phyloP scores from a whole-genome alignment of 805 yeast genomes.

The Debaryomyces tyrocola region DNA sequence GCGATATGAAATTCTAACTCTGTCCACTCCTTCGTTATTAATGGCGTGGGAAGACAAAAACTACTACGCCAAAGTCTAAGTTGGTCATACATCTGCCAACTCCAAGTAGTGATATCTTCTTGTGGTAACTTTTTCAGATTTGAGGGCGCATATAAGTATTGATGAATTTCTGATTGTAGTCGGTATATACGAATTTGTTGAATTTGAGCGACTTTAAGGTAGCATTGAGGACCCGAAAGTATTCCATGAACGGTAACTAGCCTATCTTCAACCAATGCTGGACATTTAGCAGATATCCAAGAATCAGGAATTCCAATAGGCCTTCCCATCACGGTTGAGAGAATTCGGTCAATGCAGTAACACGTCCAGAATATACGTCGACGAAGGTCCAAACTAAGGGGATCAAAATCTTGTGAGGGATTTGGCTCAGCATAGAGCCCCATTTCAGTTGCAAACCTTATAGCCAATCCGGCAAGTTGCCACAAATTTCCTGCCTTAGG shows the following conservation, averaged over 20 bases:
- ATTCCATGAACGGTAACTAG: conserved; percentile 8
- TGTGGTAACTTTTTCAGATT: background rate
- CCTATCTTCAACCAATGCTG: conserved; percentile 11
- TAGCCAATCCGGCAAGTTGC: conserved; percentile 13
- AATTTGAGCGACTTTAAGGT: conserved; percentile 11
- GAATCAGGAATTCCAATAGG: conserved; percentile 11
- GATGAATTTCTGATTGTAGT: conserved; percentile 12
- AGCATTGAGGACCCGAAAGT: conserved; percentile 8
- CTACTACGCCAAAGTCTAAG: conserved; percentile 9
- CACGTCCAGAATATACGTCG: conserved; percentile 13
- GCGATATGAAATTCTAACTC: conserved; percentile 13
- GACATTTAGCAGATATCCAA: conserved; percentile 11
- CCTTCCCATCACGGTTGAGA: conserved; percentile 11
- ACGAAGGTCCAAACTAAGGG: conserved; percentile 8
- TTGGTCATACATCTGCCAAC: conserved; percentile 14
- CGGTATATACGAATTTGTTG: conserved; percentile 9
- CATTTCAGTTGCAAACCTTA: conserved; percentile 14
- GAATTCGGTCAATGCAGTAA: conserved; percentile 10
- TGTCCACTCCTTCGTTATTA: conserved; percentile 12
- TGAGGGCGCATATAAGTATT: conserved; percentile 6
- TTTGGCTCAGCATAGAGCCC: conserved; percentile 11
- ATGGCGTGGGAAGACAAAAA: conserved; percentile 8
- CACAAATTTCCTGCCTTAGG: conserved; percentile 14
- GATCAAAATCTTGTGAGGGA: conserved; percentile 9
- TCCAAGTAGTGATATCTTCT: conserved; percentile 8